Evolutionary conservation across 352 stramenopile species (phyloP).

Genomic region (Phytophthora litchii): DNA sequence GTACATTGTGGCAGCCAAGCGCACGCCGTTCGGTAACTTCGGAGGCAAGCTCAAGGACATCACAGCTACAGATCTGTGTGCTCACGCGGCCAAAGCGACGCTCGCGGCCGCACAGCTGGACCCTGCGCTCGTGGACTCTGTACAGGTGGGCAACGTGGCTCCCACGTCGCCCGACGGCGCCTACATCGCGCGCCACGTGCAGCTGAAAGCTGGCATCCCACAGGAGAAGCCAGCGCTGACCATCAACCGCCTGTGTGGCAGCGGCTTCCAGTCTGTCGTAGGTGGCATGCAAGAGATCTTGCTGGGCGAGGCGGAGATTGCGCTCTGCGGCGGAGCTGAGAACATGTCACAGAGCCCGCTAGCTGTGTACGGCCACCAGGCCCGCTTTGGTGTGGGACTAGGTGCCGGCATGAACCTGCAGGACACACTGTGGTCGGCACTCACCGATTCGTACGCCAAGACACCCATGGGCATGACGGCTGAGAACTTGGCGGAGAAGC

Average conservation of each 20-base stretch:
- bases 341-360: slow-evolving; percentile 98
- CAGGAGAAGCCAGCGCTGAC: slow-evolving; percentile 94
- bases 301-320: slow-evolving; percentile 90
- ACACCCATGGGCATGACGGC: slow-evolving; percentile 98
- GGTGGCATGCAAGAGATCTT: slow-evolving; percentile 92
- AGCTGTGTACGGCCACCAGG: slow-evolving; percentile 90
- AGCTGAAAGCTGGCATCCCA: slow-evolving; percentile 89
- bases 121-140: slow-evolving; percentile 87
- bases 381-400: slow-evolving; percentile 93
- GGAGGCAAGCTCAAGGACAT: slow-evolving; percentile 94
- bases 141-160: slow-evolving; percentile 97
- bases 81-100: slow-evolving; percentile 87
- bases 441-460: slow-evolving; percentile 95
- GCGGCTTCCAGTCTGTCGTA: slow-evolving; percentile 96
- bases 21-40: slow-evolving; percentile 95
- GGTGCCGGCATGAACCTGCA: slow-evolving; percentile 93
- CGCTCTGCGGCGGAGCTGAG: slow-evolving; percentile 91
- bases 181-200: slow-evolving; percentile 96
- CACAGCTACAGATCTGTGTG: slow-evolving; percentile 92
- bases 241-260: slow-evolving; percentile 98
- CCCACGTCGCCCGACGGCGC: slow-evolving; percentile 93
- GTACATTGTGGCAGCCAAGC: slow-evolving; percentile 96
- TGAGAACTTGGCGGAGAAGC: slow-evolving; percentile 97
- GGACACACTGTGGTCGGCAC: slow-evolving; percentile 96
- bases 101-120: slow-evolving; percentile 82